Evolutionary conservation across 2,329 filamentous ascomycete species (phyloP), one percentile per base, ranked within the genome.

Genomic region (Fusarium lyarnte): DNA sequence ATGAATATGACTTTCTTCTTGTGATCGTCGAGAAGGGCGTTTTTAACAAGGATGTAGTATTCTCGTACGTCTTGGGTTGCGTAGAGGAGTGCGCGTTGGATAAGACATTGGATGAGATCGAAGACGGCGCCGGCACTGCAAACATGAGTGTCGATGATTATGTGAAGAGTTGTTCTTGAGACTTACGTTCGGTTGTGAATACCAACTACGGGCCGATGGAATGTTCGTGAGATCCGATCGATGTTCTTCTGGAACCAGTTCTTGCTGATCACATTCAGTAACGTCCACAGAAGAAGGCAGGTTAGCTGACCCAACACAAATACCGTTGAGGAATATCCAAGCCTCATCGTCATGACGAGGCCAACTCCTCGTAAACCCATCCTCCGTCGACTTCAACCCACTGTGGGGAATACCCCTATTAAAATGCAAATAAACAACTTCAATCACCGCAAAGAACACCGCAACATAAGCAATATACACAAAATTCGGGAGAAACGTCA

Each of bases 291-390:
- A 3, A 13, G 8, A 6, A 19, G 13, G 0, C 6, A 5, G 3
- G 3, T 25, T 5, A 33, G 21, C 51, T 35, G 12, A 68, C 67
- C 67, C 67, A 14, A 72, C 69, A 6, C 69, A 71, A 17, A 72
- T 72, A 8, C 69, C 63, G n/a, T 64, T 72, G 54, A 72, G 69
- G n/a, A 72, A 72, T 25, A 72, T 72, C 63, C 67, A 72, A 29
- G 43, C 42, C 33, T 71, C 67, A 4, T 71, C 63, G 27, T 68
- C 54, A n/a, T 71, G 63, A 11, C 45, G 58, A 27, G n/a, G 27
- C 69, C 69, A 72, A 21, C 33, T 53, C 38, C 51, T 51, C n/a
- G 39, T 58, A 33, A 39, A 25, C 6, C 19, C 49, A 53, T 72
- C 49, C 8, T 67, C 63, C 0, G n/a, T 68, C 21, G 67, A 68